Evolutionary conservation across 106 monocot species (phyloP).

Genomic region (Dendrobium nobile): DNA sequence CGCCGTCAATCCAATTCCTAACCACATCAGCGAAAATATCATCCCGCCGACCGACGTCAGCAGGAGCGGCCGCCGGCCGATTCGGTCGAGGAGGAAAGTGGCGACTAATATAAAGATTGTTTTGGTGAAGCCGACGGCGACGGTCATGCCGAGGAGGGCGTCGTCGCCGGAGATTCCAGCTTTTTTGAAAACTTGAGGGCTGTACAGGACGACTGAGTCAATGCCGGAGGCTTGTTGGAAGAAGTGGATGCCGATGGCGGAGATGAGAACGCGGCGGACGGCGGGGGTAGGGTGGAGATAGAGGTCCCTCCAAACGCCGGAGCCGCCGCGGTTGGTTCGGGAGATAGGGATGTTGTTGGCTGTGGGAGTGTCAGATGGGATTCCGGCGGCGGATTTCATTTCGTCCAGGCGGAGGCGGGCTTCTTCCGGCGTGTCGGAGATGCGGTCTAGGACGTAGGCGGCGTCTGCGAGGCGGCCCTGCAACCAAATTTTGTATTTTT

Average conservation of each 20-base stretch:
- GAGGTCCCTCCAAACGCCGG: slow-evolving; percentile 67
- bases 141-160: slow-evolving; percentile 35
- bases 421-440: slow-evolving; percentile 31
- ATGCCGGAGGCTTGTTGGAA: slow-evolving; percentile 83
- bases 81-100: slow-evolving; percentile 51
- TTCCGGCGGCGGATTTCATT: slow-evolving; percentile 41
- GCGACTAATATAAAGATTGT: slow-evolving; percentile 61
- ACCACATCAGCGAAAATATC: slow-evolving; percentile 32
- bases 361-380: slow-evolving; percentile 13
- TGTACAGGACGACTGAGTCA: slow-evolving; percentile 85
- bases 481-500: background rate
- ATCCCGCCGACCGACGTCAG: slow-evolving; percentile 51
- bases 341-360: slow-evolving; percentile 6
- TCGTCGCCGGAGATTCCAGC: slow-evolving; percentile 37
- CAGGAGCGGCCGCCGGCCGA: slow-evolving; percentile 58
- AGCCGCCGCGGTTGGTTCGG: slow-evolving; percentile 15
- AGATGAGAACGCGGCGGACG: slow-evolving; percentile 51
- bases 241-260: slow-evolving; percentile 63
- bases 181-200: slow-evolving; percentile 51
- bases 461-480: slow-evolving; percentile 46
- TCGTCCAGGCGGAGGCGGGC: slow-evolving; percentile 28
- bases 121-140: slow-evolving; percentile 72
- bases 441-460: slow-evolving; percentile 31
- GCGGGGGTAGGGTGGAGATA: slow-evolving; percentile 46
- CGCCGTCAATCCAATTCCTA: slow-evolving; percentile 24